These are phyloP conservation scores for Dunaliella sp. DNA, from an alignment of 139 green algal genomes.

Conservation along the genomic window DNA sequence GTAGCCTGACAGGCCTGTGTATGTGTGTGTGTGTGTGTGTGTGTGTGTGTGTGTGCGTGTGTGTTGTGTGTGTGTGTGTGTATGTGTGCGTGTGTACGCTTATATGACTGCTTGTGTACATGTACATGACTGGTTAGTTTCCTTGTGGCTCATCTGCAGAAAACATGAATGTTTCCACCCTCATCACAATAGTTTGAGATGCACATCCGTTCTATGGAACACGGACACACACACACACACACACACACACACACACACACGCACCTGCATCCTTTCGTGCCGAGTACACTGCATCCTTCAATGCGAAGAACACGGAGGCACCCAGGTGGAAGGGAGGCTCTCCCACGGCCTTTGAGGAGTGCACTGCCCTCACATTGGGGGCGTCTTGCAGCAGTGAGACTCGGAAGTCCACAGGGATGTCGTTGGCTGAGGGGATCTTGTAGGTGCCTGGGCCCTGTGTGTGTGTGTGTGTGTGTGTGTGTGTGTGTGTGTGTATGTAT, in stretches of 20 bases:
- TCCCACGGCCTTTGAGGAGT: slow-evolving; percentile 92
- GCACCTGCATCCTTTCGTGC: slow-evolving; percentile 39
- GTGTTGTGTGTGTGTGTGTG: too few relatives aligned
- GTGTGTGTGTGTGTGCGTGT: background rate
- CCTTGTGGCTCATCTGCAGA: too few relatives aligned
- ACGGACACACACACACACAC: too few relatives aligned
- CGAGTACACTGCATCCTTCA: slow-evolving; percentile 85
- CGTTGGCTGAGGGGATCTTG: slow-evolving; percentile 95
- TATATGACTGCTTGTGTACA: too few relatives aligned
- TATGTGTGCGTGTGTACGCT: too few relatives aligned
- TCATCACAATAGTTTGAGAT: too few relatives aligned
- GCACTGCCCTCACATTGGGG: slow-evolving; percentile 77
- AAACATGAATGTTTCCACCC: too few relatives aligned
- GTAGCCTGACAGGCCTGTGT: slow-evolving; percentile 38
- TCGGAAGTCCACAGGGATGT: slow-evolving; percentile 93
- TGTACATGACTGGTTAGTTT: too few relatives aligned
- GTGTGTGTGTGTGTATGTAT: background rate
- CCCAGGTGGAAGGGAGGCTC: slow-evolving; percentile 94
- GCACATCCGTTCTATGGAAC: too few relatives aligned
- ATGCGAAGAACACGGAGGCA: slow-evolving; percentile 83
- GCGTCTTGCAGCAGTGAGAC: slow-evolving; percentile 81
- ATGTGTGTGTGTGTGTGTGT: background rate
- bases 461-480: background rate
- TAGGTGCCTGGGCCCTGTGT: slow-evolving; percentile 56
- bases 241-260: too few relatives aligned